Conservation (phyloP, 306 rosid genomes). For the Vigna radiata region DNA sequence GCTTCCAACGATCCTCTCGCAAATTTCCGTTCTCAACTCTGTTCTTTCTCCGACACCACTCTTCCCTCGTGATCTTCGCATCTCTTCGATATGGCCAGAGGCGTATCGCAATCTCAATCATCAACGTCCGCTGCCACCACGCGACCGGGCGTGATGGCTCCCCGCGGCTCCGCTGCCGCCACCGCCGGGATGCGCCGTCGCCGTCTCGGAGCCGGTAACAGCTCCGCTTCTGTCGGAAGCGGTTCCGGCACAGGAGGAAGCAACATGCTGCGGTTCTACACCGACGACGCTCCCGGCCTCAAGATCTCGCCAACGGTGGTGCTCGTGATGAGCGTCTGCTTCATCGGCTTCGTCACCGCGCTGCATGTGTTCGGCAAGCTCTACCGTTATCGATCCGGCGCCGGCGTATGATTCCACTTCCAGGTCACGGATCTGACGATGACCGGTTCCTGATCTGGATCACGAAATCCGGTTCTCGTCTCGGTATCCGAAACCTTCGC, state of each 20-base stretch:
- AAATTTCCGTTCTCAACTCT: neutral
- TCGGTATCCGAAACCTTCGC: conserved; percentile 27
- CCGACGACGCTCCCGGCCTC: conserved; percentile 88
- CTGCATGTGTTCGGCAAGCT: conserved; percentile 90
- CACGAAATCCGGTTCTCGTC: conserved; percentile 2
- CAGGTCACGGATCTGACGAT: neutral
- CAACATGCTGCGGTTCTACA: conserved; percentile 93
- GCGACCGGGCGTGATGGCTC: conserved; percentile 79
- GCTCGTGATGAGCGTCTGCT: conserved; percentile 89
- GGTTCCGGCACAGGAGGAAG: conserved; percentile 44
- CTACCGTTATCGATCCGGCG: conserved; percentile 52
- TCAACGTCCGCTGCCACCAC: conserved; percentile 55
- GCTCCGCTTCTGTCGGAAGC: conserved; percentile 29
- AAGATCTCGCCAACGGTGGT: conserved; percentile 89
- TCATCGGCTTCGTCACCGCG: conserved; percentile 91
- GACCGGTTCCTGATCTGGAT: neutral
- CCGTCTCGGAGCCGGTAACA: conserved; percentile 54
- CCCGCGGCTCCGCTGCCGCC: conserved; percentile 91
- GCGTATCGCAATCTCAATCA: conserved; percentile 85
- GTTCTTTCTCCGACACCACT: neutral
- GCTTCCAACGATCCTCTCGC: neutral
- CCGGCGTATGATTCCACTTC: conserved; percentile 51
- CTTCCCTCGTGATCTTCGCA: conserved; percentile 11
- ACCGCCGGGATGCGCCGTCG: conserved; percentile 94
- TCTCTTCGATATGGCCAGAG: conserved; percentile 65